Evolutionary conservation across 441 rosid genomes (phyloP).

Genomic region (Codiaeum variegatum): DNA sequence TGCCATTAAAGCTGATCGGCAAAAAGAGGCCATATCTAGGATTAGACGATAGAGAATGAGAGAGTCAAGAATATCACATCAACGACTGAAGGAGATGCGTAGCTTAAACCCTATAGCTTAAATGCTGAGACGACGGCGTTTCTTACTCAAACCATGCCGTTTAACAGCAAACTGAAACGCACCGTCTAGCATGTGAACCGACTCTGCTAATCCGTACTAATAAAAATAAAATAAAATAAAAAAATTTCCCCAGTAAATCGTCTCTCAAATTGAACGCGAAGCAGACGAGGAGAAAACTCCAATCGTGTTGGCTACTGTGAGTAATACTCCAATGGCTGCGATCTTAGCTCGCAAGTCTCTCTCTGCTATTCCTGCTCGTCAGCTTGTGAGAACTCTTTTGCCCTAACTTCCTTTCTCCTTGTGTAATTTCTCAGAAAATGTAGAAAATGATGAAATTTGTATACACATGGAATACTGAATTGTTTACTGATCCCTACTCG

Average conservation of each 20-base stretch:
- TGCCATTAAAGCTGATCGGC: constrained; percentile 50
- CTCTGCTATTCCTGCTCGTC: constrained; percentile 64
- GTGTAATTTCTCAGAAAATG: constrained; percentile 18
- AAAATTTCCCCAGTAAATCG: not conserved
- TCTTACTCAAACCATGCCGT: constrained; percentile 10
- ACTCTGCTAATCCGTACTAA: not conserved
- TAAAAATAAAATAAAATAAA: not conserved
- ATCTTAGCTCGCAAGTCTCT: constrained; percentile 86
- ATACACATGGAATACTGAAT: not conserved
- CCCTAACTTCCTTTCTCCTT: not conserved
- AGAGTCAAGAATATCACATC: not conserved
- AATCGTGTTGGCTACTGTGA: constrained; percentile 14
- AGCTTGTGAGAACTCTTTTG: constrained; percentile 46
- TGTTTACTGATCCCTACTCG: not conserved
- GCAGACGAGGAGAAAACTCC: not conserved
- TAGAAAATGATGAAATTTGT: not conserved
- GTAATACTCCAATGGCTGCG: constrained; percentile 48
- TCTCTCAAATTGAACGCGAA: not conserved
- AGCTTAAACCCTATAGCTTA: constrained; percentile 34
- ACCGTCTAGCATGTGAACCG: not conserved
- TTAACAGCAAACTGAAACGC: not conserved
- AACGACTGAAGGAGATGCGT: not conserved
- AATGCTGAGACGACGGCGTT: not conserved
- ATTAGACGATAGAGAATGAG: not conserved
- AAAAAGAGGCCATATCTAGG: constrained; percentile 59